Base-by-base conservation (phyloP, 495 filamentous ascomycete genomes). In the Hypoxylon subgilvum region DNA sequence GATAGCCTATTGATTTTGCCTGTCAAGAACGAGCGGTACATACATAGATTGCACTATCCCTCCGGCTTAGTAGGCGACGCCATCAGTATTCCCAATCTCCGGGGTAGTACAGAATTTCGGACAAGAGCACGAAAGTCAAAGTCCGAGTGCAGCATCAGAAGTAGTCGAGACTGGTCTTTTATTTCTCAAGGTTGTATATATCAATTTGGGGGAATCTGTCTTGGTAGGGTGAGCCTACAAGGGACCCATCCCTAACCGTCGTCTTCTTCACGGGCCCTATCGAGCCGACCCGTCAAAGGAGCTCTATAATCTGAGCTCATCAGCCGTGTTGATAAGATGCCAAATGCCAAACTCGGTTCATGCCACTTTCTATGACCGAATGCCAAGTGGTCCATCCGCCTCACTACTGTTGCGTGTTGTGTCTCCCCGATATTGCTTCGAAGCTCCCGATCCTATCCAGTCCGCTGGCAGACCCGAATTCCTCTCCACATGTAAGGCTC, bases 151-250 rank as follows among this genome's bases (percentile, higher is more conserved):
- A n/a, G n/a, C n/a, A n/a, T n/a, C 18, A 14, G 10, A 16, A 25
- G 25, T 57, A 57, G 36, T 57, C 38, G 36, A 63, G 52, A 57
- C 53, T 63, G 47, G 47, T 57, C 52, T 57, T 63, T 22, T 52
- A 52, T 52, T 63, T 52, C 52, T 52, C 52, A 30, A 52, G 52
- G 59, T 46, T 40, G 36, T 63, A 53, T 63, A 52, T 53, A 39
- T 63, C 52, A 63, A 63, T 43, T 52, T 63, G 48, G 48, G 52
- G 46, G 53, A 53, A 57, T 63, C 53, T 57, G 53, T 22, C 21
- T 52, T 36, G 43, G 48, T 27, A 14, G 28, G 47, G 22, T 12
- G 2, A 8, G 28, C 44, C 30, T 2, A 16, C 21, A 39, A 27
- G 4, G 16, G 10, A n/a, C 18, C 9, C 7, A 28, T 36, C 9